Evolutionary conservation across 2,329 filamentous ascomycete species (phyloP).

Genomic region (Fusarium dlaminii): DNA sequence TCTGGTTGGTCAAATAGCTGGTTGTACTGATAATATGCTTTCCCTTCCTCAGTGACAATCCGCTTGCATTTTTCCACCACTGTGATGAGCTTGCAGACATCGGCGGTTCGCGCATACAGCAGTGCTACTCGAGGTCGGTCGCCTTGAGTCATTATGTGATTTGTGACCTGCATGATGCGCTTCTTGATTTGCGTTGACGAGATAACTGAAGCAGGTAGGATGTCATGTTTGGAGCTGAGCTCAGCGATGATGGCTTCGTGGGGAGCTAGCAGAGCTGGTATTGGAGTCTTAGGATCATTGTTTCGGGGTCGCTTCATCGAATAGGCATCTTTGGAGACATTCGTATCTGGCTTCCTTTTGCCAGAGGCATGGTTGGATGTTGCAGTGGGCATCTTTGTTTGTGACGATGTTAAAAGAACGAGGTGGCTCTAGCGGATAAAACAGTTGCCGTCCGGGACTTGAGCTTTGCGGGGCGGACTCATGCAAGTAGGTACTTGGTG

Average conservation of each 20-base stretch:
- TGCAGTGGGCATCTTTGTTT: constrained; percentile 29
- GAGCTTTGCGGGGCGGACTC: constrained; percentile 29
- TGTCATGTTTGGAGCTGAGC: constrained; percentile 58
- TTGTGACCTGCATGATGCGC: constrained; percentile 57
- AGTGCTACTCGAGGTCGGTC: constrained; percentile 52
- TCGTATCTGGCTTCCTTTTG: constrained; percentile 33
- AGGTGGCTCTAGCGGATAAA: constrained; percentile 11
- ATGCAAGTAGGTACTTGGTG: constrained; percentile 8
- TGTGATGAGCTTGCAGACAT: constrained; percentile 73
- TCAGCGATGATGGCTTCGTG: constrained; percentile 55
- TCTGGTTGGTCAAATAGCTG: constrained; percentile 60
- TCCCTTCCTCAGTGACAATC: constrained; percentile 58
- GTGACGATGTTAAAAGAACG: constrained; percentile 6
- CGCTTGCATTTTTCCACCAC: constrained; percentile 73
- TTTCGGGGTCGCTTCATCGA: constrained; percentile 1
- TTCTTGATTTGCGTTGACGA: constrained; percentile 69
- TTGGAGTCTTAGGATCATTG: constrained; percentile 8
- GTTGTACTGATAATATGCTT: constrained; percentile 67
- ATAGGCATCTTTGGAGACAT: not conserved
- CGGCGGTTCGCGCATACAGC: constrained; percentile 60
- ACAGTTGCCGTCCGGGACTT: constrained; percentile 33
- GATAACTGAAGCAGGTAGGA: constrained; percentile 64
- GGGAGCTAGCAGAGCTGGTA: constrained; percentile 46
- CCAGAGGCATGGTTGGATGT: constrained; percentile 4
- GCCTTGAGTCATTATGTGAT: constrained; percentile 53